Percentiles rank a stretch among this genome's conserved stretches.
Conservation (phyloP, 2,329 filamentous ascomycete species). For the Bipolaris gigantea region DNA sequence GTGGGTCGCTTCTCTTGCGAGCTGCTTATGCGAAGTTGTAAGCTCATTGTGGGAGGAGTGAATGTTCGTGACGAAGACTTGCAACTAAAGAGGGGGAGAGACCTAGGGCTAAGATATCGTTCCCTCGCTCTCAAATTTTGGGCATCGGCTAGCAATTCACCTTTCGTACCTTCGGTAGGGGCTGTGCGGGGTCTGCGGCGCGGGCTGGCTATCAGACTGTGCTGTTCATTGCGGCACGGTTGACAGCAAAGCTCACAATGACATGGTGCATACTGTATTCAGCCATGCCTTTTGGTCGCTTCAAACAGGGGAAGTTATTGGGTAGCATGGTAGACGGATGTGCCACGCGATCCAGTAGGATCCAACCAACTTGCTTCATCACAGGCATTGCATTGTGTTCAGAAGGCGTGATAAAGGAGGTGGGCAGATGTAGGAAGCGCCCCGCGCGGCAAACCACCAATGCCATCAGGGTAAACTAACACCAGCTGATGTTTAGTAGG, state of each 20-base stretch:
- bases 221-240: constrained; percentile 13
- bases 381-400: not conserved
- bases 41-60: constrained; percentile 5
- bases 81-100: constrained; percentile 5
- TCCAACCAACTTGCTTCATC: not conserved
- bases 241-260: not conserved
- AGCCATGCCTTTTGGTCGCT: not conserved
- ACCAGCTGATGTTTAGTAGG: not conserved
- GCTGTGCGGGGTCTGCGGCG: not conserved
- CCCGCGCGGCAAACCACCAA: not conserved
- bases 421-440: not conserved
- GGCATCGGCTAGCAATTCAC: constrained; percentile 14
- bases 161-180: constrained; percentile 15
- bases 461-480: not conserved
- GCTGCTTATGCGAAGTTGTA: constrained; percentile 14
- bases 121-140: constrained; percentile 11
- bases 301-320: not conserved
- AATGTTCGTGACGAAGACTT: constrained; percentile 8
- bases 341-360: not conserved
- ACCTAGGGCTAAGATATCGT: constrained; percentile 6
- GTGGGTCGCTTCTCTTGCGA: constrained; percentile 4
- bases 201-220: not conserved
- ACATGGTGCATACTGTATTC: not conserved
- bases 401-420: not conserved
- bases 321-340: not conserved